Percentiles rank a stretch among this genome's conserved stretches.
These are phyloP conservation scores for Fraxinus anomala DNA, from an alignment of 257 asterid species.

Conservation along the genomic window DNA sequence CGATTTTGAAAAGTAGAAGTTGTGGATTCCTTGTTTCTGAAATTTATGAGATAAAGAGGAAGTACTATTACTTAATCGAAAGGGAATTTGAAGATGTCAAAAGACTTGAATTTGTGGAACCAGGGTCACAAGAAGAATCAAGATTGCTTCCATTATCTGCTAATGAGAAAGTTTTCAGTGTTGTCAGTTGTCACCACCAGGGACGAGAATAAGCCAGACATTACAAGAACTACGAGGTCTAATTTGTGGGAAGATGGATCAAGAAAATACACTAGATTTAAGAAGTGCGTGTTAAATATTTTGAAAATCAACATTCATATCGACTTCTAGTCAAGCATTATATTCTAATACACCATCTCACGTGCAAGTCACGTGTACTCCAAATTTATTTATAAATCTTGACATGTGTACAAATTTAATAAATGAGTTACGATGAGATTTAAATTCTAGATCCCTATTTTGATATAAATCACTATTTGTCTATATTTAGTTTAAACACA, in stretches of 20 bases:
- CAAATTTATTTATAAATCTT: too few relatives aligned
- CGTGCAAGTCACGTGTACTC: not conserved
- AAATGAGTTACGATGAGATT: too few relatives aligned
- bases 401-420: too few relatives aligned
- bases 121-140: too few relatives aligned
- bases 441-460: not conserved
- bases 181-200: too few relatives aligned
- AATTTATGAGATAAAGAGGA: constrained; percentile 19
- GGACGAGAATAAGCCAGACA: constrained; percentile 42
- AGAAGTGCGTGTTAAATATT: not conserved
- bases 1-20: not conserved
- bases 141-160: too few relatives aligned
- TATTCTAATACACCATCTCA: not conserved
- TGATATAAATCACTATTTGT: not conserved
- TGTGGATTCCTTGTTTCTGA: not conserved
- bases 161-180: constrained; percentile 5
- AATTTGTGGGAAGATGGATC: constrained; percentile 38
- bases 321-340: not conserved
- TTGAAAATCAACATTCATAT: not conserved
- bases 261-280: too few relatives aligned
- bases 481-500: too few relatives aligned
- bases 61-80: constrained; percentile 42
- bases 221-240: constrained; percentile 34
- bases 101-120: constrained; percentile 25
- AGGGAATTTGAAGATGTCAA: constrained; percentile 52